A percentile compares a stretch with the other conserved stretches of the same genome.
Conservation (phyloP, 305 asterid genomes). For the Fraxinus sp. region DNA sequence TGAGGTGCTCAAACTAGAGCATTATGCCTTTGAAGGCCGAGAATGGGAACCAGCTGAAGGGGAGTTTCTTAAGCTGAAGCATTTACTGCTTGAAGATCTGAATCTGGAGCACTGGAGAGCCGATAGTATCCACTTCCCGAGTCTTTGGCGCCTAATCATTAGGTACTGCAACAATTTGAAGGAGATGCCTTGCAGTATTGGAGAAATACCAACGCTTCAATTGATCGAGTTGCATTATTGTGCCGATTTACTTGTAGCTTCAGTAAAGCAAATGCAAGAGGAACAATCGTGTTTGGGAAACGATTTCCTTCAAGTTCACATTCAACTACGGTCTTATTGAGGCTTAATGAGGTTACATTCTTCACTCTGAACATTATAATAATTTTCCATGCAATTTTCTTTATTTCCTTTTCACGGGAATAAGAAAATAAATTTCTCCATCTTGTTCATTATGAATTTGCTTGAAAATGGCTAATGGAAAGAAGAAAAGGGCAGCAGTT, state of each 20-base stretch:
- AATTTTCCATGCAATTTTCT: background rate
- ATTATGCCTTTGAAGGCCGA: background rate
- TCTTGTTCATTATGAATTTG: background rate
- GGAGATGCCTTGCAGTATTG: background rate
- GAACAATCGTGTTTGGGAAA: constrained; percentile 9
- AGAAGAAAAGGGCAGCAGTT: background rate
- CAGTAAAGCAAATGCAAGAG: background rate
- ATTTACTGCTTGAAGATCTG: background rate
- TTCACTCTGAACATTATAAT: background rate
- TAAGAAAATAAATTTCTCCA: background rate
- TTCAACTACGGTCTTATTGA: background rate
- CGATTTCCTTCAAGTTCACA: background rate
- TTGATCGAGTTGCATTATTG: constrained; percentile 4
- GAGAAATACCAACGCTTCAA: background rate
- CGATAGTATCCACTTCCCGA: background rate
- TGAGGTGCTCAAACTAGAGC: background rate
- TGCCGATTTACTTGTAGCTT: background rate
- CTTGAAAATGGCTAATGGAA: background rate
- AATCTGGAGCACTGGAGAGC: background rate
- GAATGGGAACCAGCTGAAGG: background rate
- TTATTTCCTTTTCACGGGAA: background rate
- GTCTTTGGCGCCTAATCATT: background rate
- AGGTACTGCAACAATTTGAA: background rate
- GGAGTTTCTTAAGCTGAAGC: background rate
- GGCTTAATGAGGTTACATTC: background rate